These are phyloP conservation scores for Phytopythium litorale DNA, from an alignment of 352 stramenopile genomes.

Conservation along the genomic window DNA sequence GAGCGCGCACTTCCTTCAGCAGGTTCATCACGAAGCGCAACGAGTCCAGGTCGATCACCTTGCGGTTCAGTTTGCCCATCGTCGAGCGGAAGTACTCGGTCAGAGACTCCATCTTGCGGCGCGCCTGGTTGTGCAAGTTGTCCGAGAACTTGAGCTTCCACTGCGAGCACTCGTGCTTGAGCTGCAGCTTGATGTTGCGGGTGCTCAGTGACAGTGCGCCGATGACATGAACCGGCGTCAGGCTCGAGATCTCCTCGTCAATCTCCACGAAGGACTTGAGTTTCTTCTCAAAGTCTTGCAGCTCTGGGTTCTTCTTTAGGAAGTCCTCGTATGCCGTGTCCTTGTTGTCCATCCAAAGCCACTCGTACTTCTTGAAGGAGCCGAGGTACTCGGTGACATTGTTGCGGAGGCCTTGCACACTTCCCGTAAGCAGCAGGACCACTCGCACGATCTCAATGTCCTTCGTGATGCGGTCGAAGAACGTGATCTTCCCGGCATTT, in stretches of 20 bases:
- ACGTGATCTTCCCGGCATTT: constrained; percentile 75
- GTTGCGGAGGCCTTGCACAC: constrained; percentile 96
- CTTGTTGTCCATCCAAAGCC: constrained; percentile 98
- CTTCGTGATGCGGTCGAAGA: constrained; percentile 98
- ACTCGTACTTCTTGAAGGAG: constrained; percentile 95
- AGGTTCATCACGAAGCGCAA: constrained; percentile 98
- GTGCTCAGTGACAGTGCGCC: constrained; percentile 96
- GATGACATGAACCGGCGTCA: constrained; percentile 93
- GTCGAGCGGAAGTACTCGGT: constrained; percentile 96
- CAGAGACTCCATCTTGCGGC: constrained; percentile 90
- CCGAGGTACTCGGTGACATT: constrained; percentile 97
- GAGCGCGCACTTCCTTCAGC: constrained; percentile 95
- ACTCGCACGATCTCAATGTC: constrained; percentile 99
- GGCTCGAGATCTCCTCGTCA: constrained; percentile 92
- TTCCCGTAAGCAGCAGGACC: constrained; percentile 95
- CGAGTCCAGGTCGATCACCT: constrained; percentile 96
- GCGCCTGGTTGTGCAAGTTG: constrained; percentile 94
- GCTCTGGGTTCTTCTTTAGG: constrained; percentile 89
- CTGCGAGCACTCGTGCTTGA: constrained; percentile 94
- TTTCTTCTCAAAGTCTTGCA: constrained; percentile 97
- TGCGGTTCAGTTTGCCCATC: constrained; percentile 91
- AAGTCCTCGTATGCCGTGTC: constrained; percentile 94
- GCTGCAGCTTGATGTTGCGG: constrained; percentile 95
- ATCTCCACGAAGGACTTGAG: constrained; percentile 95
- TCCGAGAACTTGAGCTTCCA: constrained; percentile 98